Evolutionary conservation across 257 asterid species (phyloP).

Genomic region (Mentha longifolia): DNA sequence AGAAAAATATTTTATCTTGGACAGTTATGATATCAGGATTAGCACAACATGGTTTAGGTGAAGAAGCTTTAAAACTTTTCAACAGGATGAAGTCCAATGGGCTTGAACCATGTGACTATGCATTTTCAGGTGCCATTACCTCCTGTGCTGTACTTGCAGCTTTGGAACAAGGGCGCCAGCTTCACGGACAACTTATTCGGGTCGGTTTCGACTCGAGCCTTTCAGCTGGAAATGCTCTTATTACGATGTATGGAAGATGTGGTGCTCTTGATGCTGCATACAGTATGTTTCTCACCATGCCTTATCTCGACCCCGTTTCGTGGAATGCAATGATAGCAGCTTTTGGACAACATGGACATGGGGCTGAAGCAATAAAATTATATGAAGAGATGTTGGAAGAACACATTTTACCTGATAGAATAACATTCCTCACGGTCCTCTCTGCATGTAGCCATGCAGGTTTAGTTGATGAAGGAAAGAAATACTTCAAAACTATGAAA

Average conservation of each 20-base stretch:
- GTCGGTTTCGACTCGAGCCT: constrained; percentile 74
- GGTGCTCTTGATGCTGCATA: constrained; percentile 66
- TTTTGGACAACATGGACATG: constrained; percentile 73
- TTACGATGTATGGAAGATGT: constrained; percentile 71
- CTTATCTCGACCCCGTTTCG: constrained; percentile 65
- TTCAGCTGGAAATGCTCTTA: constrained; percentile 70
- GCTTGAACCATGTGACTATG: constrained; percentile 66
- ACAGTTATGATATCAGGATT: constrained; percentile 69
- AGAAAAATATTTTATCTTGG: constrained; percentile 56
- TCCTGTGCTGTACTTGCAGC: constrained; percentile 77
- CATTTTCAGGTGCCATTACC: constrained; percentile 72
- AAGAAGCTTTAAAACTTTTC: constrained; percentile 67
- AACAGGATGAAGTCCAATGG: constrained; percentile 59
- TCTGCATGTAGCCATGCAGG: constrained; percentile 82
- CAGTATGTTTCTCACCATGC: constrained; percentile 51
- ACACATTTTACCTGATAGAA: constrained; percentile 63
- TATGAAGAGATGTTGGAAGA: constrained; percentile 65
- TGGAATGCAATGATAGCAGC: constrained; percentile 87
- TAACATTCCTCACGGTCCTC: constrained; percentile 67
- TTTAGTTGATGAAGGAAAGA: constrained; percentile 59
- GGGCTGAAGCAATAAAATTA: constrained; percentile 51
- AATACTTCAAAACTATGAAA: constrained; percentile 52
- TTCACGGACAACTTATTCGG: constrained; percentile 64
- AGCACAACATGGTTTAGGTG: constrained; percentile 69
- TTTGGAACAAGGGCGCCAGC: constrained; percentile 70